phyloP scores from a whole-genome alignment of 2,329 filamentous ascomycete genomes.

The Colletotrichum nymphaeae region DNA sequence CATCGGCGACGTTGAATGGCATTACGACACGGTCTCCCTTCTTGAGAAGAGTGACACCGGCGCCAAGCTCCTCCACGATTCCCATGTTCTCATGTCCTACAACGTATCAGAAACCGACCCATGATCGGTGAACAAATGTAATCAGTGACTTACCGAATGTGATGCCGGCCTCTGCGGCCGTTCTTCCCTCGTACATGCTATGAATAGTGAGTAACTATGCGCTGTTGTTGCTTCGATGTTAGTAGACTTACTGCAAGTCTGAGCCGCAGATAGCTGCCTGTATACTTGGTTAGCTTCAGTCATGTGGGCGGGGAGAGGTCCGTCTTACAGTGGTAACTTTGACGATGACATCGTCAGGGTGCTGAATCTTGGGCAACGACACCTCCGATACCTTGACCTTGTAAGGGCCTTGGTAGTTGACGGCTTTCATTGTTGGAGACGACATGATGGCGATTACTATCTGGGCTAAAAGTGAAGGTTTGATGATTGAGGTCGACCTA shows the following conservation, averaged over 20 bases:
- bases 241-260: slow-evolving; percentile 53
- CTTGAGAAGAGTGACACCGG: slow-evolving; percentile 69
- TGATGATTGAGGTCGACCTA: not conserved
- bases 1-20: slow-evolving; percentile 74
- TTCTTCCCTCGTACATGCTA: slow-evolving; percentile 75
- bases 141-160: slow-evolving; percentile 60
- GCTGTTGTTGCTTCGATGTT: slow-evolving; percentile 13
- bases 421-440: slow-evolving; percentile 67
- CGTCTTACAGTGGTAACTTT: slow-evolving; percentile 70
- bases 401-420: slow-evolving; percentile 72
- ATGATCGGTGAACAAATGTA: no score
- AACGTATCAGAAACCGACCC: no score
- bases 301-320: not conserved
- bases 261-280: slow-evolving; percentile 65
- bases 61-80: slow-evolving; percentile 64
- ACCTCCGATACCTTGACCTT: slow-evolving; percentile 73
- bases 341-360: slow-evolving; percentile 73
- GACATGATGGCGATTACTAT: slow-evolving; percentile 6
- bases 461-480: not conserved
- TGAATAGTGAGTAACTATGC: slow-evolving; percentile 40
- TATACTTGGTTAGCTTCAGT: not conserved
- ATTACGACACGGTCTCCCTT: slow-evolving; percentile 73
- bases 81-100: slow-evolving; percentile 70
- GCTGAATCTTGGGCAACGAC: slow-evolving; percentile 67
- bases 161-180: slow-evolving; percentile 70